Base-by-base conservation (phyloP, 306 rosid genomes). In the Cucumis cinereus region DNA sequence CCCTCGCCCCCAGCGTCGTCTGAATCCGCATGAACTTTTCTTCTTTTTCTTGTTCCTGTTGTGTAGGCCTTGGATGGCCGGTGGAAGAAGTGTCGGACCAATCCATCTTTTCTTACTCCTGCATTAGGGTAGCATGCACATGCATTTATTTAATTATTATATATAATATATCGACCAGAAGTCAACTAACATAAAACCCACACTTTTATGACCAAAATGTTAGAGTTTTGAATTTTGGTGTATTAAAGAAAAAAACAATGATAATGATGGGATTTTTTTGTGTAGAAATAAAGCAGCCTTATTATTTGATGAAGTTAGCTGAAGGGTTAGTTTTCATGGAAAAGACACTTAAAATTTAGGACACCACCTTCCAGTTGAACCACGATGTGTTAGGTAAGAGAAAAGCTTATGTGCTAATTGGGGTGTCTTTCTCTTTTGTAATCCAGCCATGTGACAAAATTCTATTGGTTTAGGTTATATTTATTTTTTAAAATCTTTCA, bases 31-130 rank as follows among this genome's bases (percentile, higher is more conserved):
- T 69, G 20, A 0, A 69, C 75, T 69, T 69, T 69, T 47, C 75
- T 69, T 69, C 75, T 45, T 43, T 69, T 69, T 47, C 75, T 69
- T 24, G 56, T 69, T 69, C 75, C 75, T 23, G 75, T 69, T 23
- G 75, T 69, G 75, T 69, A 69, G 13, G 75, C 75, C 40, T 69
- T 69, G 11, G 75, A 69, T 15, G 75, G 75, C 75, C 75, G 11
- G 38, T 69, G 75, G 75, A 69, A 69, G 75, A 69, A 69, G 40
- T 69, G 75, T 12, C 75, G 22, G 57, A 69, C 75, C 7, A 69
- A 6, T 23, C 75, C 75, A 69, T 69, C 75, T 15, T 69, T 69
- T 69, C 56, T 43, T 43, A 69, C 75, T 14, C 75, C 75, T 69
- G 57, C 53, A 30, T 30, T 30, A 30, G 35, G 4, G 35, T n/a